These are phyloP conservation scores for Solanum tarapatanum DNA, from an alignment of 257 asterid species.

Conservation along the genomic window DNA sequence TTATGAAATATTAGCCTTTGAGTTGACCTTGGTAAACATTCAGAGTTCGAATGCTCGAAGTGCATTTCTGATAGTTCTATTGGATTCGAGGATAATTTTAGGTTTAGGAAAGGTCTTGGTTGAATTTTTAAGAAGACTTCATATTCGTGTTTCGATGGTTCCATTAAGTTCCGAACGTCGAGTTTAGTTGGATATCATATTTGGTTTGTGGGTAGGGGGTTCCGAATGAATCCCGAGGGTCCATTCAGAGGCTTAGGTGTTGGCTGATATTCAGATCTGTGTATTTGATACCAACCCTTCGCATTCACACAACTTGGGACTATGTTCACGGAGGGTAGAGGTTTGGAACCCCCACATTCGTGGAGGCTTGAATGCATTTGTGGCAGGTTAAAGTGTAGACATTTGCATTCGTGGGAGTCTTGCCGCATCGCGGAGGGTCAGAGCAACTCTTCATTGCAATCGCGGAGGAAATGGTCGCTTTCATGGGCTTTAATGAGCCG, in stretches of 20 bases:
- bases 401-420: no score
- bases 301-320: neutral
- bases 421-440: no score
- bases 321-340: neutral
- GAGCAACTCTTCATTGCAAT: no score
- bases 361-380: neutral
- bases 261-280: neutral
- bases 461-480: no score
- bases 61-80: neutral
- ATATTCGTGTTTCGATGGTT: neutral
- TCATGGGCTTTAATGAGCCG: no score
- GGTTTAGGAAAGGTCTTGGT: neutral
- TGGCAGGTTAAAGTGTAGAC: neutral
- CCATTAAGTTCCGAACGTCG: accelerated
- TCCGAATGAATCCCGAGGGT: neutral
- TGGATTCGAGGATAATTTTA: neutral
- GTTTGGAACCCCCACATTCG: neutral
- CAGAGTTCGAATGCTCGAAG: neutral
- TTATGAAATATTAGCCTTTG: neutral
- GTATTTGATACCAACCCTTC: neutral
- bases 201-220: no score
- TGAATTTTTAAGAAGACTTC: neutral
- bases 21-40: neutral
- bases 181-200: neutral
- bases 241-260: neutral